Percentiles rank a stretch among this genome's conserved stretches.
These are phyloP conservation scores for Capsella rubella DNA, from an alignment of 441 rosid species.

Conservation along the genomic window DNA sequence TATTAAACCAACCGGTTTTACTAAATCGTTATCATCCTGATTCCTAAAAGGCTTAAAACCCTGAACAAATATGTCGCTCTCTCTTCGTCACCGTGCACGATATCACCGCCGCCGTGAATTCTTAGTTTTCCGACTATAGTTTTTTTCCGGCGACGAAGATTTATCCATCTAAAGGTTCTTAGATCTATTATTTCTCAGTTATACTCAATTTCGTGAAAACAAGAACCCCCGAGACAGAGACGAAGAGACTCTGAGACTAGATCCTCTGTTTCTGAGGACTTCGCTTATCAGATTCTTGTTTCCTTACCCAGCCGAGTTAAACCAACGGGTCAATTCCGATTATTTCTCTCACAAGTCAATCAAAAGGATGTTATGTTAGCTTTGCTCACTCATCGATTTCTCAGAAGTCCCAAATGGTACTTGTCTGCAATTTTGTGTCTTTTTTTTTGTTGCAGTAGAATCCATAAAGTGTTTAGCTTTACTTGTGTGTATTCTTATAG, in stretches of 20 bases:
- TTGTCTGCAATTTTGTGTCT: background rate
- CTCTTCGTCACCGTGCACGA: background rate
- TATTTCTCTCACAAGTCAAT: background rate
- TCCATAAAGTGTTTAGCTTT: background rate
- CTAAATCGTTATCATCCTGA: background rate
- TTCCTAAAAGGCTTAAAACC: background rate
- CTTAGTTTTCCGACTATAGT: background rate
- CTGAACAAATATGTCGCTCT: background rate
- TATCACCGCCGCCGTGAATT: background rate
- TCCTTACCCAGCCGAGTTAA: background rate
- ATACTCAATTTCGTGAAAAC: background rate
- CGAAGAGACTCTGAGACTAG: background rate
- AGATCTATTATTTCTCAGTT: background rate
- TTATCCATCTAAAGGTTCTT: background rate
- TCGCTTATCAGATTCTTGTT: background rate
- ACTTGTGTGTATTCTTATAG: background rate
- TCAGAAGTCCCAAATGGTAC: conserved; percentile 37
- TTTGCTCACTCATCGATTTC: conserved; percentile 30
- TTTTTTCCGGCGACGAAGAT: background rate
- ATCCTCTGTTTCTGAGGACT: background rate
- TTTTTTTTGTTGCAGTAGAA: background rate
- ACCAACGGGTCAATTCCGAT: background rate
- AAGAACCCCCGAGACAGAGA: background rate
- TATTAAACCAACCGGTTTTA: conserved; percentile 12
- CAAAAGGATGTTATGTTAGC: conserved; percentile 38